Conservation (phyloP, 2,329 filamentous ascomycete species). For the Tolypocladium tundrense region DNA sequence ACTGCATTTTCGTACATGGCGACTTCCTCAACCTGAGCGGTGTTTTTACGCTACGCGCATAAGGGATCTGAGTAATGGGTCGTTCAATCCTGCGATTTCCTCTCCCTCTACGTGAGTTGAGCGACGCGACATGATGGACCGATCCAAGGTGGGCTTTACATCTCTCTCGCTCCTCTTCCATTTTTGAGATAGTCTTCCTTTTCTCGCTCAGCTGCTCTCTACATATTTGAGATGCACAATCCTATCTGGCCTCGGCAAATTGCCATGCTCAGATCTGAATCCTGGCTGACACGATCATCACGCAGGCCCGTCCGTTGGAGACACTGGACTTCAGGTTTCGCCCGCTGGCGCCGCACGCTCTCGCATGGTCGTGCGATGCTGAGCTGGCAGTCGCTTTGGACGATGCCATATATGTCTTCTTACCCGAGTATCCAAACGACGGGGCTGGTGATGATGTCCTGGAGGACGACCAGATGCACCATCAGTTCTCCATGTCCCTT, state of each 20-base stretch:
- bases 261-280: background rate
- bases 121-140: conserved; percentile 7
- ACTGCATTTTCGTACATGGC: background rate
- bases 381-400: conserved; percentile 48
- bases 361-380: conserved; percentile 46
- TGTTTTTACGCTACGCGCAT: background rate
- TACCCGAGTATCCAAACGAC: conserved; percentile 31
- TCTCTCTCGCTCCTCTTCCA: background rate
- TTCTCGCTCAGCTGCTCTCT: conserved; percentile 11
- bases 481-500: conserved; percentile 23
- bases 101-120: background rate
- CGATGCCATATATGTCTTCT: conserved; percentile 41
- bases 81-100: background rate
- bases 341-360: conserved; percentile 30
- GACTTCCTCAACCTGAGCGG: background rate
- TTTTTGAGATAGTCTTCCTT: background rate
- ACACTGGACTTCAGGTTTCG: conserved; percentile 31
- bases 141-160: conserved; percentile 9
- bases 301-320: conserved; percentile 35
- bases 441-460: conserved; percentile 14
- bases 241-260: conserved; percentile 5
- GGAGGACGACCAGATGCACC: conserved; percentile 14
- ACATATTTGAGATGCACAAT: background rate
- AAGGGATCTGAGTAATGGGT: background rate
- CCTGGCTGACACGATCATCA: background rate